phyloP scores from a whole-genome alignment of 2,329 filamentous ascomycete genomes.

The Rhynchosporium secalis region DNA sequence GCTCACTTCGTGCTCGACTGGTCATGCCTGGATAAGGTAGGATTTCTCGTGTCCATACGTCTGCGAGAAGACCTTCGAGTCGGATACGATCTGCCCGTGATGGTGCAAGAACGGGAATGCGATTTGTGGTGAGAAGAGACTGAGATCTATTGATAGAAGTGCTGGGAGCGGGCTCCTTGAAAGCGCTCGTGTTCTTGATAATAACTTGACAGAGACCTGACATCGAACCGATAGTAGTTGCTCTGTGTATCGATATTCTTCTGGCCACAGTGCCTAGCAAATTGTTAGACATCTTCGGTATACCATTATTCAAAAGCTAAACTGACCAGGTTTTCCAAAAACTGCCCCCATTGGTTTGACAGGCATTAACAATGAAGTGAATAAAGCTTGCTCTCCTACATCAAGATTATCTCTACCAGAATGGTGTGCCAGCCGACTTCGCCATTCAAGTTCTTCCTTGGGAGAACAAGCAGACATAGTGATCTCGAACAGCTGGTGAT shows the following conservation, averaged over 20 bases:
- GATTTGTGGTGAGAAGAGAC: constrained; percentile 70
- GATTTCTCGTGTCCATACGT: constrained; percentile 81
- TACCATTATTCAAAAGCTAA: not conserved
- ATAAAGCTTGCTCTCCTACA: constrained; percentile 50
- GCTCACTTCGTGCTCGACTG: constrained; percentile 62
- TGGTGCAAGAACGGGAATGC: constrained; percentile 71
- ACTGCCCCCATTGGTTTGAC: constrained; percentile 74
- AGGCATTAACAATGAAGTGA: constrained; percentile 65
- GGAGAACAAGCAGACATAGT: constrained; percentile 83
- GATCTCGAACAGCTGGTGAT: constrained; percentile 77
- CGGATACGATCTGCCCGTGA: constrained; percentile 73
- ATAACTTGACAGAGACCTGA: constrained; percentile 73
- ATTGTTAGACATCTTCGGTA: constrained; percentile 3
- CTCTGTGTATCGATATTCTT: constrained; percentile 75
- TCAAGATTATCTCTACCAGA: constrained; percentile 51
- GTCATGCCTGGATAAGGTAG: constrained; percentile 84
- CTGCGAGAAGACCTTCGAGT: constrained; percentile 70
- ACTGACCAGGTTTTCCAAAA: constrained; percentile 68
- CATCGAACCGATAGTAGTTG: constrained; percentile 71
- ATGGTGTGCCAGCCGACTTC: constrained; percentile 59
- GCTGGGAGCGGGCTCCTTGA: constrained; percentile 54
- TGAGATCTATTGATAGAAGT: constrained; percentile 72
- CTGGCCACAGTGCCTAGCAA: constrained; percentile 59
- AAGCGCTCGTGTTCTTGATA: constrained; percentile 78
- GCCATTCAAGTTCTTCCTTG: constrained; percentile 80